A percentile compares a stretch with the other conserved stretches of the same genome.
These are phyloP conservation scores for Tephrocybe sp. DNA, from an alignment of 768 basidiomycete species.

Conservation along the genomic window DNA sequence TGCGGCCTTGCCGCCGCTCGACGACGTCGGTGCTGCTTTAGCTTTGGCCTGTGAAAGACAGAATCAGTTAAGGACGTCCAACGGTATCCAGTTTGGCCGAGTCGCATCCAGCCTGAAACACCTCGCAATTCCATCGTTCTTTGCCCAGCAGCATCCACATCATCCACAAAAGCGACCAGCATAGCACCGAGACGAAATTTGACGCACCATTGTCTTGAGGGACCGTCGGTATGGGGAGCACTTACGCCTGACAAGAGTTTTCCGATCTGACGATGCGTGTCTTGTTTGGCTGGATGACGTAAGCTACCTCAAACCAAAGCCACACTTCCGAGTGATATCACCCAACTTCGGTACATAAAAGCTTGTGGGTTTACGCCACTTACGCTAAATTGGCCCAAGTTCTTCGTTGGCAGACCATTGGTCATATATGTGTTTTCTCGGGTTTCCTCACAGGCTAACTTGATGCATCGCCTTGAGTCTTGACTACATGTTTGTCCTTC, in stretches of 20 bases:
- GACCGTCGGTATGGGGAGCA: slow-evolving; percentile 41
- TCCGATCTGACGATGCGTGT: slow-evolving; percentile 30
- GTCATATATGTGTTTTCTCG: no score
- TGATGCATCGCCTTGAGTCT: no score
- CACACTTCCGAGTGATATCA: no score
- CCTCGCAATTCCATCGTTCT: not conserved
- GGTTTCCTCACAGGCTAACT: no score
- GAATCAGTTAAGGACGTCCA: slow-evolving; percentile 18
- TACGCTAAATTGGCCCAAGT: no score
- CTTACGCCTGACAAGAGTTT: slow-evolving; percentile 16
- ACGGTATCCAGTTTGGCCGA: slow-evolving; percentile 33
- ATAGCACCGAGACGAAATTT: slow-evolving; percentile 14
- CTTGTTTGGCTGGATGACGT: slow-evolving; percentile 38
- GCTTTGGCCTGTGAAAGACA: slow-evolving; percentile 55
- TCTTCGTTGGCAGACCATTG: no score
- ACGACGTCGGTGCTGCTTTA: slow-evolving; percentile 63
- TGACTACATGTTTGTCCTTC: no score
- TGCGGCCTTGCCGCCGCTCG: slow-evolving; percentile 76
- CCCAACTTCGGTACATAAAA: no score
- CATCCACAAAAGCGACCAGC: not conserved
- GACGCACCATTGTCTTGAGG: slow-evolving; percentile 42
- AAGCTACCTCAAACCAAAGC: no score
- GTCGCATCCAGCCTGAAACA: slow-evolving; percentile 36
- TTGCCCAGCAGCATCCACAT: not conserved
- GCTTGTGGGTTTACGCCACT: no score